phyloP scores from a whole-genome alignment of 345 rosid species.

The Trapa incisa region DNA sequence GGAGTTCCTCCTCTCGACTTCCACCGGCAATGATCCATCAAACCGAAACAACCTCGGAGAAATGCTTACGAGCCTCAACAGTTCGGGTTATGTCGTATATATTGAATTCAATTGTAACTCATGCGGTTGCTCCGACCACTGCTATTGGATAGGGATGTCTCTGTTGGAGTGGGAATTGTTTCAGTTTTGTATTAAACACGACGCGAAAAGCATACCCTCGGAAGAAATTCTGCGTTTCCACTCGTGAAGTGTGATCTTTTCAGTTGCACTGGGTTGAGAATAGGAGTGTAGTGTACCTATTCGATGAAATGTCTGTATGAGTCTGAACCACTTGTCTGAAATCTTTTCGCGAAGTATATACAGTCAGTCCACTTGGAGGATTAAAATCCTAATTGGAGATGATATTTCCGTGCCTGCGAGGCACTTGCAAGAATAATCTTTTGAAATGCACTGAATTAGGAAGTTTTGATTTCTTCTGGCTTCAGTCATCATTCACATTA shows the following conservation, averaged over 20 bases:
- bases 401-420: slow-evolving; percentile 11
- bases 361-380: neutral
- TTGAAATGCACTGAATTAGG: slow-evolving; percentile 5
- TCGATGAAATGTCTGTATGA: slow-evolving; percentile 10
- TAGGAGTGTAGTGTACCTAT: slow-evolving; percentile 5
- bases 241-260: neutral
- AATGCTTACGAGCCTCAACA: too few species aligned
- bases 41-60: too few species aligned
- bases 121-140: neutral
- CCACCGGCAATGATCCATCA: too few species aligned
- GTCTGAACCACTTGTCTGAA: neutral
- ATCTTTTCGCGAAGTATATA: neutral
- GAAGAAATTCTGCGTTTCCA: neutral
- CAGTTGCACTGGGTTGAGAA: neutral
- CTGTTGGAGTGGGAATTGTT: neutral
- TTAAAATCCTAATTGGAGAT: neutral
- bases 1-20: too few species aligned
- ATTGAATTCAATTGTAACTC: too few species aligned
- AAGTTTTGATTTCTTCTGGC: neutral
- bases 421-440: slow-evolving; percentile 11
- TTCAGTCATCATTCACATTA: neutral
- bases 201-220: neutral
- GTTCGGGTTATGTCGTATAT: too few species aligned
- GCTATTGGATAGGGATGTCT: neutral
- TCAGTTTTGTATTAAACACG: neutral